Evolutionary conservation across 2,329 filamentous ascomycete species (phyloP), one percentile per base, ranked within the genome.

Genomic region (Tolypocladium cylindrosporum): DNA sequence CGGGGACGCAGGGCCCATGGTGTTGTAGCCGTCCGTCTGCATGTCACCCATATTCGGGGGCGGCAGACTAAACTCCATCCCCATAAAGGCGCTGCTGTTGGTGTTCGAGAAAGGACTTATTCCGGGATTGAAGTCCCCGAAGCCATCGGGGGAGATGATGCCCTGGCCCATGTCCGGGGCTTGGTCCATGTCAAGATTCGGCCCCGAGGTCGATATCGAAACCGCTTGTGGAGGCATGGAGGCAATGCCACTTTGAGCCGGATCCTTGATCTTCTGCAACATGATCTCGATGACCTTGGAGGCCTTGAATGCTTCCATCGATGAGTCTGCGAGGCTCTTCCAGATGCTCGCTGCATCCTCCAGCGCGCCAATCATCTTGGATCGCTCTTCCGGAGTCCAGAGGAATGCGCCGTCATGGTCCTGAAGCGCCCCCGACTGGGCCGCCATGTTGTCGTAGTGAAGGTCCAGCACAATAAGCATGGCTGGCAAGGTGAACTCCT

Each of bases 281-380:
- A 97, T 91, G 55, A 97, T 85, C 27, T 85, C 86, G n/a, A 97
- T 77, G 31, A 93, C 81, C 48, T 84, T 85, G 45, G 85, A 85
- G 1, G 91, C 93, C 74, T 97, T 97, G 75, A 87, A 92, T 0
- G 92, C 91, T 64, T 97, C 93, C 75, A 97, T 88, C 1, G 89
- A 94, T 31, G 85, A 79, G 57, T 94, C 87, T 3, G 86, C 83
- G 13, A 91, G 77, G 11, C 84, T 84, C 54, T 88, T 86, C 91
- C 92, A 97, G 58, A 97, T 94, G 21, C 81, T 78, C 52, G 84
- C 82, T 10, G 89, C 89, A 21, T 80, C 81, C 67, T 92, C 87
- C 3, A 97, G 80, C 1, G 86, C 83, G 27, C 78, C 74, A 37
- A 94, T 79, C 89, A 97, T 95, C 63, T 89, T 88, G 37, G 84